Evolutionary conservation across 352 stramenopile species (phyloP), one percentile per base, ranked within the genome.

Genomic region (Phytophthora litchii): DNA sequence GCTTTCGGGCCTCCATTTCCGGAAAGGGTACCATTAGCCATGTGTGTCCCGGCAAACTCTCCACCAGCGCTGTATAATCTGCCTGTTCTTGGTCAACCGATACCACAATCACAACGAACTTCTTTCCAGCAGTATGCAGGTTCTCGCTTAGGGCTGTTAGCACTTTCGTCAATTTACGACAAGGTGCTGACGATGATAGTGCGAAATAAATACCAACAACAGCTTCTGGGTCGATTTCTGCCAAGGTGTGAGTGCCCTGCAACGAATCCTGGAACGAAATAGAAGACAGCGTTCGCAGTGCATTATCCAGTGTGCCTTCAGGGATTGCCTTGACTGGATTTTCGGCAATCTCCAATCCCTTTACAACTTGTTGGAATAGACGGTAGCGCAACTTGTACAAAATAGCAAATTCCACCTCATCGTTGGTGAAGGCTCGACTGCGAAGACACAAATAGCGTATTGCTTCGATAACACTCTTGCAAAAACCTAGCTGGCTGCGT

Each of bases 181-280:
- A 93, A 13, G 64, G 55, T 9, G 48, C 43, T 42, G 71, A 86
- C 17, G 67, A 80, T 0, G 70, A 72, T 32, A 75, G 64, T 2
- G 78, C 70, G 54, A 95, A 94, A 60, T 91, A 92, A 21, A 95
- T 83, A 10, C 80, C 83, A 31, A 94, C 73, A 5, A 94, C 76
- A 21, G 83, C 65, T 19, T 84, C 65, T 3, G 72, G 35, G 20
- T 82, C 54, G 27, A 94, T 74, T 27, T 66, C 47, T 16, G 80
- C 64, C 29, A 95, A 62, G 4, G 55, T 78, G 38, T 89, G 79
- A 25, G 50, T 91, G 11, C 84, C 83, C 53, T 94, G 87, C 11
- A 94, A 42, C 16, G 83, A 86, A 62, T 95, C 87, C 20, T 88
- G 61, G 11, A 95, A 49, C 4, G 78, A 80, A 9, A 92, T 81